A percentile compares a stretch with the other conserved stretches of the same genome.
Conservation (phyloP, 2,329 filamentous ascomycete genomes). For the Elsinoe fawcettii region DNA sequence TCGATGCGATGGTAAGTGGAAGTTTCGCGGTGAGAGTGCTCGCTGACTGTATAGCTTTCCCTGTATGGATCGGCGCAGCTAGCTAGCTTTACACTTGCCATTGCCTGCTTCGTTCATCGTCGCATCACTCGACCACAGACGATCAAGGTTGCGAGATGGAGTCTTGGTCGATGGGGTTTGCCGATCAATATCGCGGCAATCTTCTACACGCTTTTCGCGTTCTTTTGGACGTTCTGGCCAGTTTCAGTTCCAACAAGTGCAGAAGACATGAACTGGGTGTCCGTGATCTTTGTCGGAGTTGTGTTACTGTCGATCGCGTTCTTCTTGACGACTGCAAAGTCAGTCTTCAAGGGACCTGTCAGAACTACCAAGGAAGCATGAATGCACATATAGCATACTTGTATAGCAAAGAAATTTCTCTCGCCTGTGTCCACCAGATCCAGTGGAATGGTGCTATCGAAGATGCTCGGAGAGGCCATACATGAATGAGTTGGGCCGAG, state of each 20-base stretch:
- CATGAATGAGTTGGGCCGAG: no score
- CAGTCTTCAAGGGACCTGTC: slow-evolving; percentile 20
- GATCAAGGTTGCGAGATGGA: not conserved
- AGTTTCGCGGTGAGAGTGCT: not conserved
- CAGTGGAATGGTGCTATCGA: no score
- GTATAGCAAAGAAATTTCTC: no score
- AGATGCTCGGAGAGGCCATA: no score
- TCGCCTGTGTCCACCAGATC: no score
- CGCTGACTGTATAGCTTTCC: not conserved
- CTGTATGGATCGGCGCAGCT: slow-evolving; percentile 5
- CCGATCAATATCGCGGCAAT: slow-evolving; percentile 21
- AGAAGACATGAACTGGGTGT: slow-evolving; percentile 31
- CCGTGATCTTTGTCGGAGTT: slow-evolving; percentile 23
- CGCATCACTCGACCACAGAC: not conserved
- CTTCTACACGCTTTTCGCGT: slow-evolving; percentile 18
- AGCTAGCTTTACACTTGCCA: not conserved
- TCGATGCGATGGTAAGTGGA: slow-evolving; percentile 18
- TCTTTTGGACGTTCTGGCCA: slow-evolving; percentile 48
- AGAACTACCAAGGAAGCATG: slow-evolving; percentile 10
- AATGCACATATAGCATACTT: not conserved
- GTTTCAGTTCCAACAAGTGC: slow-evolving; percentile 18
- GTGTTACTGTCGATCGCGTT: slow-evolving; percentile 18
- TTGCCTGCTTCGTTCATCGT: not conserved
- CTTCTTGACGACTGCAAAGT: slow-evolving; percentile 17
- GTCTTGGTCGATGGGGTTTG: slow-evolving; percentile 20